Evolutionary conservation across 345 rosid species (phyloP), one percentile per base, ranked within the genome.

Genomic region (Xanthoceras sorbifolium): DNA sequence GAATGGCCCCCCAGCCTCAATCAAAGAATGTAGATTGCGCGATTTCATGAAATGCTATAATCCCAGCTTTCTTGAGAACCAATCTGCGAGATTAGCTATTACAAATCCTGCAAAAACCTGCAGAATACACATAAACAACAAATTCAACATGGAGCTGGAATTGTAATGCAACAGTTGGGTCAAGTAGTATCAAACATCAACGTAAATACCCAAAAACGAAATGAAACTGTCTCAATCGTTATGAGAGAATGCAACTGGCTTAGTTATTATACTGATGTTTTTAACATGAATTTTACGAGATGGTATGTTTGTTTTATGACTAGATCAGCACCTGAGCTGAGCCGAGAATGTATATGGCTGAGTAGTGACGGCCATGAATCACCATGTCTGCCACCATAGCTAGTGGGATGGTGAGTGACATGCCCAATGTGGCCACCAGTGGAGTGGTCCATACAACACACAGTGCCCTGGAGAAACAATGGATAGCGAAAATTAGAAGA

Each of bases 41-140:
- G 31, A 29, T 15, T 60, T 25, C 36, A 22, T 44, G 44, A 44
- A 65, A 48, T 84, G 89, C 88, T 92, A 95, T 81, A 92, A 88
- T 23, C 97, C 91, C 82, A 90, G 80, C 88, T 87, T 93, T 80
- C 81, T 91, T n/a, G 99, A 87, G 76, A 87, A 88, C 88, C 93
- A 84, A 70, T 82, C 92, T 3, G 97, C 86, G 63, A 92, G 73
- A 82, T 95, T 95, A 1, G 96, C 99, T 80, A 93, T 93, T 79
- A 93, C 89, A 74, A 95, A 95, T 77, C 99, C 98, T 55, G 89
- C 93, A 76, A 95, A 95, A n/a, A 93, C 99, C 98, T 92, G 93
- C 78, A 61, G n/a, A n/a, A 54, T 48, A 68, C 9, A 64, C 28
- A 59, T 48, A 17, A 5, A 20, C 72, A 10, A 22, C 1, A 28